Evolutionary conservation across 495 filamentous ascomycete genomes (phyloP), one percentile per base, ranked within the genome.

Genomic region (Podospora pseudocomata): DNA sequence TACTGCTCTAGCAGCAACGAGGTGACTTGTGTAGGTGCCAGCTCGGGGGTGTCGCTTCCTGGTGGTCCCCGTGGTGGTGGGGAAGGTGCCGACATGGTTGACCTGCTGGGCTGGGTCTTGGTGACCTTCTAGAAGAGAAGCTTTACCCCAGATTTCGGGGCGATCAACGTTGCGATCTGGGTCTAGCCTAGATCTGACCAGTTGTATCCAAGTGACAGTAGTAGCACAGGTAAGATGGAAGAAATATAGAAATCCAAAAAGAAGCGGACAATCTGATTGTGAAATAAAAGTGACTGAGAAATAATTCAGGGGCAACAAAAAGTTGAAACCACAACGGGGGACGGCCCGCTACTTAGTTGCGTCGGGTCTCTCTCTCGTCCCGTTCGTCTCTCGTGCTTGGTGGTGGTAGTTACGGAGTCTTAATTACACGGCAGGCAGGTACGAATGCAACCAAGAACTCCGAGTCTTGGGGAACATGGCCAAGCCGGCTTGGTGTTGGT

Each of bases 301-400:
- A 23, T 23, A 23, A 23, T 58, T 26, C n/a, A 58, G 11, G 23
- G 23, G 23, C 0, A 4, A 26, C n/a, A 15, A 20, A 58, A 26
- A 58, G 9, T 15, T 20, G 55, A 58, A 58, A 58, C 55, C 55
- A 58, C 55, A 26, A 58, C 4, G n/a, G 55, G 55, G 55, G n/a
- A 58, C 55, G 55, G 55, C 55, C 55, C 55, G 55, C 55, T 58
- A 20, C 23, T 26, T 58, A 58, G 55, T 58, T 58, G 16, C 55
- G 23, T 23, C 23, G 23, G 23, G 23, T 23, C 23, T 23, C 4
- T 58, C 55, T 20, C 54, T 20, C 15, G 19, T 18, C 54, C 19
- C 19, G 16, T 56, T 19, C 55, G 4, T 58, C 6, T 4, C 23
- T 20, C 55, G 55, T 58, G 6, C 5, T 18, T 18, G 54, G 54